A percentile compares a stretch with the other conserved stretches of the same genome.
phyloP scores from a whole-genome alignment of 139 green algal species.

The Haematococcus lacustris region DNA sequence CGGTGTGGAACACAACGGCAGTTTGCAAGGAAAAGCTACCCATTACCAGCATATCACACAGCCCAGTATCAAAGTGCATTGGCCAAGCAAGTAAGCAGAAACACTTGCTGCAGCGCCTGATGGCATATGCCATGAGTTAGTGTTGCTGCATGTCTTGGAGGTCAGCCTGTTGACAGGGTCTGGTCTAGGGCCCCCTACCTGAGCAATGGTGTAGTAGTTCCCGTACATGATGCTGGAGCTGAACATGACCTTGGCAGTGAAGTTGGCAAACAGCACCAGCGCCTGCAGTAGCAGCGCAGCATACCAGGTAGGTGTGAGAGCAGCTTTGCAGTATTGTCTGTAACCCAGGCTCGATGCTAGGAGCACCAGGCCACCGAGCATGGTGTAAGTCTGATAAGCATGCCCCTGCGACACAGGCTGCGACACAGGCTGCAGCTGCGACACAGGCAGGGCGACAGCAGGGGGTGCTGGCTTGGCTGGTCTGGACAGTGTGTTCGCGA shows the following conservation, averaged over 20 bases:
- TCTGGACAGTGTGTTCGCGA: too few species aligned
- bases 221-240: constrained; percentile 32
- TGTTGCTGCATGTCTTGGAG: too few species aligned
- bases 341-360: too few species aligned
- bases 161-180: background rate
- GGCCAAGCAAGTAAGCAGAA: background rate
- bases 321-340: too few species aligned
- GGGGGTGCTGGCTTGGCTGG: too few species aligned
- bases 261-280: constrained; percentile 10
- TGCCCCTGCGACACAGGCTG: background rate
- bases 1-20: too few species aligned
- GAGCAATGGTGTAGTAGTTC: constrained; percentile 33
- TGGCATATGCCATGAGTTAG: too few species aligned
- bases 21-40: background rate
- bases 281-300: too few species aligned
- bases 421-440: constrained; percentile 13
- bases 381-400: background rate
- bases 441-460: constrained; percentile 5
- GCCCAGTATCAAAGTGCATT: background rate
- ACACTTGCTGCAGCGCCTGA: background rate
- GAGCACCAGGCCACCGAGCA: too few species aligned
- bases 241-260: constrained; percentile 23
- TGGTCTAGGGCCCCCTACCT: constrained; percentile 11
- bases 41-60: background rate
- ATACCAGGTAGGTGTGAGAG: too few species aligned